phyloP scores from a whole-genome alignment of 2,329 filamentous ascomycete genomes.

The Arthrobotrys musiformis region DNA sequence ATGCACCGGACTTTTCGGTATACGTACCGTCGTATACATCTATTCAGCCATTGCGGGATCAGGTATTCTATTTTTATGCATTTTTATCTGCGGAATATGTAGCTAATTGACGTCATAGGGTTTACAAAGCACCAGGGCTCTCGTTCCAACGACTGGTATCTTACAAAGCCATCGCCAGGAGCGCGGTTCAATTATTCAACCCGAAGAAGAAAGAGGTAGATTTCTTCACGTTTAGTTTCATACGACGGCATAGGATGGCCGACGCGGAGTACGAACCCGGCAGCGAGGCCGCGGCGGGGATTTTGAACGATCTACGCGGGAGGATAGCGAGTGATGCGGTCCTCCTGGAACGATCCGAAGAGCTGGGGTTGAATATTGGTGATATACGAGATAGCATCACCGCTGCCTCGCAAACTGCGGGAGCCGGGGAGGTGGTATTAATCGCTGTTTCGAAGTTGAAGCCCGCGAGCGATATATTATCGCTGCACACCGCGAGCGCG shows the following conservation, averaged over 20 bases:
- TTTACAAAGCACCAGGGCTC: no score
- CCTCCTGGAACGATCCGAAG: constrained; percentile 20
- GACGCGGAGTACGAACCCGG: constrained; percentile 40
- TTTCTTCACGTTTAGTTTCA: constrained; percentile 1
- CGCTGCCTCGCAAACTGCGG: background rate
- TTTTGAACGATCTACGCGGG: constrained; percentile 7
- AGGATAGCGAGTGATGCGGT: constrained; percentile 9
- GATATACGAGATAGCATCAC: constrained; percentile 32
- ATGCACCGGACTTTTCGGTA: constrained; percentile 10
- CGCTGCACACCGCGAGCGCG: constrained; percentile 72
- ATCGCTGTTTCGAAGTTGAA: constrained; percentile 98
- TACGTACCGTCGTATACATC: background rate
- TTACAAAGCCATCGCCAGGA: background rate
- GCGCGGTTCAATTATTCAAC: background rate
- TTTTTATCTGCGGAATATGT: background rate
- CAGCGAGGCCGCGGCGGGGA: background rate
- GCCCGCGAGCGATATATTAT: constrained; percentile 87
- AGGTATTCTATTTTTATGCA: background rate
- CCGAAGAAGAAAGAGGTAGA: background rate
- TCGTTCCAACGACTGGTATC: no score
- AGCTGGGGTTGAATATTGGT: constrained; percentile 25
- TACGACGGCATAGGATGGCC: no score
- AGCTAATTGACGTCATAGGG: background rate
- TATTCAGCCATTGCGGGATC: no score
- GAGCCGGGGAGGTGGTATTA: constrained; percentile 63